Base-by-base conservation (phyloP, 2,329 filamentous ascomycete species). In the Amauroascus verrucosus region DNA sequence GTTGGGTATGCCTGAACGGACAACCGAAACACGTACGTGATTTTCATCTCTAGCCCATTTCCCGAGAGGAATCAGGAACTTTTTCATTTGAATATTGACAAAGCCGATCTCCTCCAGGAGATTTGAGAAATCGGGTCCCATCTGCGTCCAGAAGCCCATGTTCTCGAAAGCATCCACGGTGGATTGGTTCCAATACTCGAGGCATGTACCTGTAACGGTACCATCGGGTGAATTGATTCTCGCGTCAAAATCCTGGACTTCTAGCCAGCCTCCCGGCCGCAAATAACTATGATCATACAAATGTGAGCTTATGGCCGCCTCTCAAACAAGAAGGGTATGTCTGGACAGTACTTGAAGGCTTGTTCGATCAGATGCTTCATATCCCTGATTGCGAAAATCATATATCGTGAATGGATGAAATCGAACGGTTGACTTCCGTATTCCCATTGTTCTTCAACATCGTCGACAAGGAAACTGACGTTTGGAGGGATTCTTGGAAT, bases 401-500 rank as follows among this genome's bases (percentile, higher is more conserved):
- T 71, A 71, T 76, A 61, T 62, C 74, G 59, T 67, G 72, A 61
- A 73, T 76, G 71, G 73, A 83, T 75, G 58, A 77, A 74, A 62
- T 83, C 80, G 60, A 78, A 82, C 13, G 63, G 64, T 47, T 74
- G 68, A 4, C 70, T 65, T 18, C 26, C 44, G 48, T 77, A 78
- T 32, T 73, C 64, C 82, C 81, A 84, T 7, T 77, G 72, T 41
- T 77, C 72, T 58, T 83, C 81, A 50, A 77, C 75, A 61, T 84
- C 80, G 60, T 84, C 81, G 11, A 84, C 74, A 55, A 81, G 70
- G 66, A 83, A 83, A 5, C 70, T 72, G 16, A 79, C 72, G 60
- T 84, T 84, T 7, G 77, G 74, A 16, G 80, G 81, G 14, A 83
- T 72, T 60, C 74, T 73, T 52, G 9, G 48, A 11, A 4, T 24